A percentile compares a stretch with the other conserved stretches of the same genome.
Evolutionary conservation across 768 basidiomycete genomes (phyloP).

Genomic region (Cystofilobasidium macerans): DNA sequence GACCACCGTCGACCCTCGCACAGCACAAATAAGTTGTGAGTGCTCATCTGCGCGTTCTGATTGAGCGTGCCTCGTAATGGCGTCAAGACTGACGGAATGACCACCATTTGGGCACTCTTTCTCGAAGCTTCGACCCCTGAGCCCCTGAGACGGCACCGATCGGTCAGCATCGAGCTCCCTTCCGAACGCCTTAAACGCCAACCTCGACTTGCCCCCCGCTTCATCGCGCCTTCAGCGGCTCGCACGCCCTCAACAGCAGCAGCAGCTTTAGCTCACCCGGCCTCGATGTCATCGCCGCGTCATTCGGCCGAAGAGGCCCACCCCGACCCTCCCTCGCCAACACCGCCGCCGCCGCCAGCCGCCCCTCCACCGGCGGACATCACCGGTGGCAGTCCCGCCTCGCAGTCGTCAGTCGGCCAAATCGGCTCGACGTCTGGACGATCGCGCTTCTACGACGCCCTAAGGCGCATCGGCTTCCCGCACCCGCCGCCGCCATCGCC

Average conservation of each 20-base stretch:
- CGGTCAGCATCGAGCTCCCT: too few relatives aligned
- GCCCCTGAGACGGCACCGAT: too few relatives aligned
- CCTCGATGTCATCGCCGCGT: background rate
- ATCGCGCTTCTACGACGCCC: background rate
- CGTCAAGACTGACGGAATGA: too few relatives aligned
- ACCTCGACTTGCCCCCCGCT: too few relatives aligned
- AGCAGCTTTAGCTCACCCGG: background rate
- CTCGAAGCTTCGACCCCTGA: too few relatives aligned
- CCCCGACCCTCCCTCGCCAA: conserved; percentile 3
- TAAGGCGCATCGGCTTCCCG: background rate
- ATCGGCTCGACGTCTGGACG: background rate
- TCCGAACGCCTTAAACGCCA: too few relatives aligned
- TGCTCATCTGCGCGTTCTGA: too few relatives aligned
- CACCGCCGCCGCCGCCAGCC: background rate
- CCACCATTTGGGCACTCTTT: too few relatives aligned
- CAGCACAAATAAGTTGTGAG: too few relatives aligned
- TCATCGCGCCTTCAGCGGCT: too few relatives aligned
- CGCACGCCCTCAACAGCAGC: background rate
- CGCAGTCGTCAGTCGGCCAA: background rate
- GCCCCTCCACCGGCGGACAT: background rate
- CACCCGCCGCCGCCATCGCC: background rate
- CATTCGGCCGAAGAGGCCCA: background rate
- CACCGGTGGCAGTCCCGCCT: background rate
- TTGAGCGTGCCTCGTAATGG: too few relatives aligned
- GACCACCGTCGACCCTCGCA: too few relatives aligned